Percentiles rank a stretch among this genome's conserved stretches.
These are phyloP conservation scores for Medicago lupulina DNA, from an alignment of 306 rosid species.

Conservation along the genomic window DNA sequence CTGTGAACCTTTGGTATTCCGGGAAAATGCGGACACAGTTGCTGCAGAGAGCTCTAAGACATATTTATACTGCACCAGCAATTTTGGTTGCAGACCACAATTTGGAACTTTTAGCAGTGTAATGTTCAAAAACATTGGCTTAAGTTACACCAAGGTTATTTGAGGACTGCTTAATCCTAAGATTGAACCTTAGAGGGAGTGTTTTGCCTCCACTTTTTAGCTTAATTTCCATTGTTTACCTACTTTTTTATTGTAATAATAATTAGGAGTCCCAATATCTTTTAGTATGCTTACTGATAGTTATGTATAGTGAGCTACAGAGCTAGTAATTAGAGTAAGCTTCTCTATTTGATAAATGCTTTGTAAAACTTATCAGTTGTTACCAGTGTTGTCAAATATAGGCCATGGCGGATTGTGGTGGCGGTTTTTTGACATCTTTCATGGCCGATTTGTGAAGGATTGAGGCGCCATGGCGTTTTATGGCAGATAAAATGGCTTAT, in stretches of 20 bases:
- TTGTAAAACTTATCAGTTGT: constrained; percentile 6
- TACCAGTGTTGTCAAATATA: no score
- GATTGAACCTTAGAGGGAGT: background rate
- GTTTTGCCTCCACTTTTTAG: background rate
- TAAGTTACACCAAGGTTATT: background rate
- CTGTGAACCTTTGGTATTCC: background rate
- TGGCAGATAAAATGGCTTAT: no score
- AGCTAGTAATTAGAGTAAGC: constrained; percentile 5
- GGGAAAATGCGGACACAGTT: background rate
- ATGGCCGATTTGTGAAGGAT: no score
- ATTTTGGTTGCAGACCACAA: background rate
- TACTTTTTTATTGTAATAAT: background rate
- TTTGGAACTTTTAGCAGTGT: constrained; percentile 11
- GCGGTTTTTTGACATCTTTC: no score
- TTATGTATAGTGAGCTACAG: background rate
- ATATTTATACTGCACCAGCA: background rate
- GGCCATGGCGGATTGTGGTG: no score
- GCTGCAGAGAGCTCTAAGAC: background rate
- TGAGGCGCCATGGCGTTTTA: no score
- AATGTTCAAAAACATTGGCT: no score
- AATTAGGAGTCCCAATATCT: constrained; percentile 6
- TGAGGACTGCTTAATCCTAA: background rate
- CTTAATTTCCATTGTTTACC: background rate
- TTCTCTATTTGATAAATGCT: constrained; percentile 3
- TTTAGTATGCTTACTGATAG: constrained; percentile 14